These are phyloP conservation scores for Coniferiporia sulphurascens DNA, from an alignment of 1,284 basidiomycete species.

Conservation along the genomic window DNA sequence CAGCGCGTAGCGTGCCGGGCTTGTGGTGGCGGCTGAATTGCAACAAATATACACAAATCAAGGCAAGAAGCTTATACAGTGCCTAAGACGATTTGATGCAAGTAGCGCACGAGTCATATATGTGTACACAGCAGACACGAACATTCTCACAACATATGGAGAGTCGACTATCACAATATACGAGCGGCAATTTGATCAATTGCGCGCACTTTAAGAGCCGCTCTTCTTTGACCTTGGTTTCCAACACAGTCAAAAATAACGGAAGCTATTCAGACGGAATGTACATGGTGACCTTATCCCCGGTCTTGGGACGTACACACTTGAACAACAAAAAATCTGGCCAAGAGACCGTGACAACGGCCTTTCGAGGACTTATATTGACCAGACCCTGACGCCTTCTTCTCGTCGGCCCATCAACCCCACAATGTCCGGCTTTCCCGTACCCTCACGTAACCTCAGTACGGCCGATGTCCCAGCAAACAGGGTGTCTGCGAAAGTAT, in stretches of 20 bases:
- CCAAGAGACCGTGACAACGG: no score
- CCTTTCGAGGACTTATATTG: background rate
- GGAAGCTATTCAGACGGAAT: no score
- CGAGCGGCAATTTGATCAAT: no score
- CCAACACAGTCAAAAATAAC: no score
- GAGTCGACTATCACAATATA: no score
- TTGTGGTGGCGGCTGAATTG: background rate
- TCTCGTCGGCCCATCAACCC: conserved; percentile 12
- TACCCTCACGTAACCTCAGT: conserved; percentile 12
- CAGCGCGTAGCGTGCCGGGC: background rate
- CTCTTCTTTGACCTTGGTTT: no score
- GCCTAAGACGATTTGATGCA: background rate
- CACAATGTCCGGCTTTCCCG: conserved; percentile 11
- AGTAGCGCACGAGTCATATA: background rate
- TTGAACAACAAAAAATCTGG: no score
- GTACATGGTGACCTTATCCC: background rate
- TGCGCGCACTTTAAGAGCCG: no score
- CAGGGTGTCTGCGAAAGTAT: conserved; percentile 6
- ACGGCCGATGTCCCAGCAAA: conserved; percentile 19
- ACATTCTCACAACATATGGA: no score
- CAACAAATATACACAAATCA: background rate
- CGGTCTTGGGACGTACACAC: background rate
- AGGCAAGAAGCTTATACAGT: background rate
- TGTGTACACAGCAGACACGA: background rate
- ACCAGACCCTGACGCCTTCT: conserved; percentile 12